These are phyloP conservation scores for Plantago elongata DNA, from an alignment of 257 asterid species.

Conservation along the genomic window DNA sequence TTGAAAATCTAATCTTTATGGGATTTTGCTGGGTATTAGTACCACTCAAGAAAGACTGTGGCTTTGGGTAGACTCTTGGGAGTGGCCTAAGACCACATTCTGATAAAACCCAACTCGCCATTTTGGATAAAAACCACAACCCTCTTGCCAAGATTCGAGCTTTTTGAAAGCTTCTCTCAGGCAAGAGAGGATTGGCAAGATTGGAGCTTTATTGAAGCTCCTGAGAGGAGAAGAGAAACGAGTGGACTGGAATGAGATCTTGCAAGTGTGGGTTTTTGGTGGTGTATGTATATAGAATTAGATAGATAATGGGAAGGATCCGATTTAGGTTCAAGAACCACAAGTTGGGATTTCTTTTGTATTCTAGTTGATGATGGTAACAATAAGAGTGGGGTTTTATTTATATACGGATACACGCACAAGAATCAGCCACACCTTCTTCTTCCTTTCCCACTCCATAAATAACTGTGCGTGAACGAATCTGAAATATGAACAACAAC, in stretches of 20 bases:
- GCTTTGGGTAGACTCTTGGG: conserved; percentile 38
- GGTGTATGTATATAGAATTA: not conserved
- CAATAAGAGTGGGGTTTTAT: not conserved
- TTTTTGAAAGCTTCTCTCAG: conserved; percentile 3
- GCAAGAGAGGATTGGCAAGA: not conserved
- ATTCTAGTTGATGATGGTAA: too few relatives aligned
- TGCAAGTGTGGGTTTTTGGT: not conserved
- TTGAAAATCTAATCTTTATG: conserved; percentile 35
- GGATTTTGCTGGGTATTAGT: conserved; percentile 6
- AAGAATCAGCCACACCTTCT: conserved; percentile 13
- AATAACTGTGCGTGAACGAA: too few relatives aligned
- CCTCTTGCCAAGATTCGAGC: conserved; percentile 16
- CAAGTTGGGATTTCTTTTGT: too few relatives aligned
- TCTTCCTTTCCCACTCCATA: conserved; percentile 9
- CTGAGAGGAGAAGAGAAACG: conserved; percentile 17
- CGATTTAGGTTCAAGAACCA: too few relatives aligned
- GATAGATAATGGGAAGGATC: too few relatives aligned
- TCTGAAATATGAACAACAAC: too few relatives aligned
- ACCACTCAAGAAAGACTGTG: conserved; percentile 20
- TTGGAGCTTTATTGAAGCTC: not conserved
- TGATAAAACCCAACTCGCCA: conserved; percentile 42
- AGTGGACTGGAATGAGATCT: conserved; percentile 24
- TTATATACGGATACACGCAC: conserved; percentile 15
- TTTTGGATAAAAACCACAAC: conserved; percentile 2
- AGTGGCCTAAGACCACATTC: conserved; percentile 42